These are phyloP conservation scores for Russula dissimulans DNA, from an alignment of 768 basidiomycete genomes.

Conservation along the genomic window DNA sequence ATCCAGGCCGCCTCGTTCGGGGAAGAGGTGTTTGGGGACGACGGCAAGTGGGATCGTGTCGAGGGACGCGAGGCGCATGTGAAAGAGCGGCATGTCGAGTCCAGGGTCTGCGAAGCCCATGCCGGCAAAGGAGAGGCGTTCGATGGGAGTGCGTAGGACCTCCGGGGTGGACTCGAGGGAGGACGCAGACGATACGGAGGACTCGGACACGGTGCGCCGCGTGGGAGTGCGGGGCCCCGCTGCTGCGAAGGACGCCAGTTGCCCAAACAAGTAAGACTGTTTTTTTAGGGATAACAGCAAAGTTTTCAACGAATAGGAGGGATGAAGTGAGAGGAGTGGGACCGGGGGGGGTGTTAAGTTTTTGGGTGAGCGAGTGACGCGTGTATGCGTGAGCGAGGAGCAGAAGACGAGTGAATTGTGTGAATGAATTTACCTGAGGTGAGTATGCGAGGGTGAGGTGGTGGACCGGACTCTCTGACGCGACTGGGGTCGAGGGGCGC, in stretches of 20 bases:
- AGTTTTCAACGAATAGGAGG: not conserved
- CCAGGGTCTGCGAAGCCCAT: slow-evolving; percentile 20
- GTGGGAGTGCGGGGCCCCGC: slow-evolving; percentile 27
- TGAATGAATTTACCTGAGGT: slow-evolving; percentile 7
- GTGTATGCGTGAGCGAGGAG: not conserved
- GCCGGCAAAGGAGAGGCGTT: slow-evolving; percentile 13
- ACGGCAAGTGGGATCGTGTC: not conserved
- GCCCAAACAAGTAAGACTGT: slow-evolving; percentile 3
- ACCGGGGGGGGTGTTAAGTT: too few relatives aligned
- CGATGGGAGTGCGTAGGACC: slow-evolving; percentile 16
- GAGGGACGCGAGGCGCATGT: slow-evolving; percentile 7
- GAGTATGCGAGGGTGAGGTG: slow-evolving; percentile 28
- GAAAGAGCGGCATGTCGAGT: slow-evolving; percentile 7
- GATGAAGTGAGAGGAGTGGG: not conserved
- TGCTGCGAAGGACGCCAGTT: not conserved
- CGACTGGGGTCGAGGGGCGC: slow-evolving; percentile 36
- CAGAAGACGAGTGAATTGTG: too few relatives aligned
- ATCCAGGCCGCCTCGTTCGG: not conserved
- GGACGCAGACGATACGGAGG: not conserved
- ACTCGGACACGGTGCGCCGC: slow-evolving; percentile 18
- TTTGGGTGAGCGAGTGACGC: not conserved
- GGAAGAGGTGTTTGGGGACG: not conserved
- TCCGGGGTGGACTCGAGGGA: slow-evolving; percentile 19
- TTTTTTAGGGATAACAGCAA: not conserved
- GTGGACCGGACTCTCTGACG: not conserved